Percentiles rank a stretch among this genome's conserved stretches.
These are phyloP conservation scores for Suhomyces wounanorum DNA, from an alignment of 1,139 yeast species.

Conservation along the genomic window DNA sequence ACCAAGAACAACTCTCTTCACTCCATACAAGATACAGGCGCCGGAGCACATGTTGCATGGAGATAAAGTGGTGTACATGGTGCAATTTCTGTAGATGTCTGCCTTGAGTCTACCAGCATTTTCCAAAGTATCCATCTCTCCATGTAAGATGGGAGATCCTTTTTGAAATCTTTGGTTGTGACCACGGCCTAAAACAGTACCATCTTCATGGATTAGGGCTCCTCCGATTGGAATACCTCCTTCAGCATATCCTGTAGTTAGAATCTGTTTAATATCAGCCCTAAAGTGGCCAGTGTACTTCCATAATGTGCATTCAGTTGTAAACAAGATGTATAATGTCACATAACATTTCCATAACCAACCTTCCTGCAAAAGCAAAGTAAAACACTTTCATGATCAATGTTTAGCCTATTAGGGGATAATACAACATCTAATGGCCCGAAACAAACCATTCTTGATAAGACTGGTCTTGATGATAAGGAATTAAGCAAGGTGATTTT, in stretches of 20 bases:
- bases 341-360: no score
- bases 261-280: not conserved
- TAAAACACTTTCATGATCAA: no score
- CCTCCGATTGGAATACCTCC: constrained; percentile 95
- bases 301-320: no score
- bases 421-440: no score
- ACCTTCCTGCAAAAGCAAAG: no score
- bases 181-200: constrained; percentile 80
- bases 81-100: constrained; percentile 64
- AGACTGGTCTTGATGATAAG: no score
- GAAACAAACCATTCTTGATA: no score
- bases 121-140: constrained; percentile 86
- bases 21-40: constrained; percentile 84
- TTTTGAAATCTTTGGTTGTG: constrained; percentile 89
- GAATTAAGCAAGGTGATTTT: no score
- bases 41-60: constrained; percentile 97
- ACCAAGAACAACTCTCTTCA: constrained; percentile 83
- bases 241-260: constrained; percentile 55
- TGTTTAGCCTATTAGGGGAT: no score
- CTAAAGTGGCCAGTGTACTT: no score
- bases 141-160: constrained; percentile 78
- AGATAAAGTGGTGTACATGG: constrained; percentile 86
- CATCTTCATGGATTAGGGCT: constrained; percentile 71
- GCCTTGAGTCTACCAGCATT: constrained; percentile 86
- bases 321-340: no score